Evolutionary conservation across 1,139 yeast genomes (phyloP), one percentile per base, ranked within the genome.

Genomic region (Candida tetrigidarum): DNA sequence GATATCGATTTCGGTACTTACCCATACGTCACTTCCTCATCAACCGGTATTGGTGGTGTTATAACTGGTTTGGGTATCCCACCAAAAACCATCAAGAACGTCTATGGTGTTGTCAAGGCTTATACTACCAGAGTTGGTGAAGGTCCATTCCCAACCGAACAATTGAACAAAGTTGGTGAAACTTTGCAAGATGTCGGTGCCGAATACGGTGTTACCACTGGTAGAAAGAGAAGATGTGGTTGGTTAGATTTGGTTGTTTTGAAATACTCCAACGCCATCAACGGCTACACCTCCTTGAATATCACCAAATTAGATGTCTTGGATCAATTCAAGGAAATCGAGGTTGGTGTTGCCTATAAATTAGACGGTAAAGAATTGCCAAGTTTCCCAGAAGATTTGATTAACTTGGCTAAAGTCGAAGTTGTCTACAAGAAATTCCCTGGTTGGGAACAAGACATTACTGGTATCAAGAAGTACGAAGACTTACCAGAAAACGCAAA

Each of bases 111-210:
- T 36, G 98, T 92, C 45, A 93, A 93, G 76, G 99, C 99, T 38
- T 93, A 93, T 70, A 95, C 99, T 41, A 93, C 99, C 35, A 84
- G 99, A 71, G 99, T 93, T 47, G 99, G 99, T 60, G 98, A 91
- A 62, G 99, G 99, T 52, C 99, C 99, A 29, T 93, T 93, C 87
- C 98, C 99, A 51, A 86, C 98, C 47, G 99, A 93, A 71, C 98
- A 92, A 67, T 80, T 92, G 65, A 91, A 93, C 66, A 83, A 74
- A 35, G 81, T 75, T 44, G 99, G 99, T 60, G 96, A 87, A 62
- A 81, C 83, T 53, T 78, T 93, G 62, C 99, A 95, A 69, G 71
- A 76, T 42, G 88, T 92, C 52, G 99, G 99, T 59, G 96, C 93
- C 47, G 97, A 93, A 71, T 90, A 66, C 62, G 99, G 99, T 69